Conservation (phyloP, 768 basidiomycete genomes). For the Rhizopogon vesiculosus region DNA sequence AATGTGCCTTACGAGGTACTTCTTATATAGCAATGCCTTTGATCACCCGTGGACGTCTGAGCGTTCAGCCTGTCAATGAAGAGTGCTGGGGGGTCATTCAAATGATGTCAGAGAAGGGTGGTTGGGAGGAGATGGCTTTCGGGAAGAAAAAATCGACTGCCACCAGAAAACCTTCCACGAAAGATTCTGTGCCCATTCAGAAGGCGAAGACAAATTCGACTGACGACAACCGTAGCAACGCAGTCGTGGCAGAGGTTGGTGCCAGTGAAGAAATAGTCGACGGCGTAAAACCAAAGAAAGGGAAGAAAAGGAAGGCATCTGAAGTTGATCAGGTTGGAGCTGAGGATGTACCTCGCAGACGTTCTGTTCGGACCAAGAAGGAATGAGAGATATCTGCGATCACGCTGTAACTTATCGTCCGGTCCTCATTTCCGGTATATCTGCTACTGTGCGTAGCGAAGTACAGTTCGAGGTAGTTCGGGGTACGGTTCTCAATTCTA, state of each 20-base stretch:
- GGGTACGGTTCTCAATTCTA: not conserved
- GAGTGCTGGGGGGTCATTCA: slow-evolving; percentile 61
- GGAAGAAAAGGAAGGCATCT: slow-evolving; percentile 21
- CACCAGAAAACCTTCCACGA: not conserved
- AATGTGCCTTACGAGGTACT: slow-evolving; percentile 6
- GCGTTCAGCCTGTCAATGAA: slow-evolving; percentile 76
- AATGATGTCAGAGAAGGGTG: slow-evolving; percentile 63
- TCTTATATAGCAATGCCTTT: slow-evolving; percentile 63
- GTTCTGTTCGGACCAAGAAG: slow-evolving; percentile 16
- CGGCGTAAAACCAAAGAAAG: slow-evolving; percentile 1
- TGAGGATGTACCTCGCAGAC: slow-evolving; percentile 13
- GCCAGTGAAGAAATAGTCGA: slow-evolving; percentile 2
- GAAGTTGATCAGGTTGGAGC: not conserved
- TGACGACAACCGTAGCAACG: not conserved
- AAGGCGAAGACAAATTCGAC: slow-evolving; percentile 1
- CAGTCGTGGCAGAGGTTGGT: slow-evolving; percentile 4
- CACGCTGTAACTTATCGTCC: not conserved
- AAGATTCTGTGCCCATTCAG: not conserved
- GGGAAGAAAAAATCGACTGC: slow-evolving; percentile 28
- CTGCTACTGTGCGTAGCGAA: not conserved
- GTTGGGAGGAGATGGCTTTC: slow-evolving; percentile 61
- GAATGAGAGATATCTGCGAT: not conserved
- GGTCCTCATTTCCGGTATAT: not conserved
- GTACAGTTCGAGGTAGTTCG: not conserved
- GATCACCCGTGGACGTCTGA: slow-evolving; percentile 75